Evolutionary conservation across 1,284 basidiomycete genomes (phyloP).

Genomic region (Ganoderma sp.): DNA sequence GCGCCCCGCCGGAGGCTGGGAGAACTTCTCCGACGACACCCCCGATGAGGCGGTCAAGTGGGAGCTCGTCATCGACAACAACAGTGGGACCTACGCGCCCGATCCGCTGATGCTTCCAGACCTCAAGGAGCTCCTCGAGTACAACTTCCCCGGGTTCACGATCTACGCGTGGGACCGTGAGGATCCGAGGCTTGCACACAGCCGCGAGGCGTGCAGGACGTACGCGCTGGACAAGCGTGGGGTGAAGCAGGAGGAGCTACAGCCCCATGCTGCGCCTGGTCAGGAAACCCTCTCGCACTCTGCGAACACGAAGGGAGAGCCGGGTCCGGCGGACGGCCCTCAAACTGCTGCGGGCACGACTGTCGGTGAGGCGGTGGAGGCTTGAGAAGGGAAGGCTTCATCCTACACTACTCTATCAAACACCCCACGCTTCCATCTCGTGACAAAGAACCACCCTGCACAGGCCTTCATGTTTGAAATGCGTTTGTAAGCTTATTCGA

Average conservation of each 20-base stretch:
- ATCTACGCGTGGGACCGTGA: constrained; percentile 62
- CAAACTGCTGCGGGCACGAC: constrained; percentile 1
- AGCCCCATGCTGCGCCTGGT: constrained; percentile 61
- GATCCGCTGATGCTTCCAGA: constrained; percentile 60
- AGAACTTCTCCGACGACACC: constrained; percentile 57
- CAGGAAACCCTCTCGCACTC: constrained; percentile 54
- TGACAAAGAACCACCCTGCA: neutral
- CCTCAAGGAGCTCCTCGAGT: constrained; percentile 62
- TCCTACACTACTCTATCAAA: neutral
- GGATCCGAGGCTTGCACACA: constrained; percentile 63
- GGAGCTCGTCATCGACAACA: constrained; percentile 81
- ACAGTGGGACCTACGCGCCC: constrained; percentile 77
- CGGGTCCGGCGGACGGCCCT: constrained; percentile 8
- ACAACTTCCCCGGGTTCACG: constrained; percentile 71
- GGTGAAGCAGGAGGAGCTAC: constrained; percentile 59
- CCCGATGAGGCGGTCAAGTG: constrained; percentile 62
- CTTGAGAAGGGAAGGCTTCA: constrained; percentile 2
- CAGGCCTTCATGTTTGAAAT: neutral
- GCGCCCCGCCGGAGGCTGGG: constrained; percentile 74
- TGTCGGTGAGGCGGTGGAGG: constrained; percentile 5
- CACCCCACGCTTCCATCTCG: neutral
- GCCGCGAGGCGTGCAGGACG: constrained; percentile 65
- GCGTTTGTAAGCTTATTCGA: neutral
- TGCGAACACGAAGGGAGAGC: constrained; percentile 21
- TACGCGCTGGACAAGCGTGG: constrained; percentile 67